These are phyloP conservation scores for Aspergillus saccharolyticus DNA, from an alignment of 495 filamentous ascomycete genomes.

Conservation along the genomic window DNA sequence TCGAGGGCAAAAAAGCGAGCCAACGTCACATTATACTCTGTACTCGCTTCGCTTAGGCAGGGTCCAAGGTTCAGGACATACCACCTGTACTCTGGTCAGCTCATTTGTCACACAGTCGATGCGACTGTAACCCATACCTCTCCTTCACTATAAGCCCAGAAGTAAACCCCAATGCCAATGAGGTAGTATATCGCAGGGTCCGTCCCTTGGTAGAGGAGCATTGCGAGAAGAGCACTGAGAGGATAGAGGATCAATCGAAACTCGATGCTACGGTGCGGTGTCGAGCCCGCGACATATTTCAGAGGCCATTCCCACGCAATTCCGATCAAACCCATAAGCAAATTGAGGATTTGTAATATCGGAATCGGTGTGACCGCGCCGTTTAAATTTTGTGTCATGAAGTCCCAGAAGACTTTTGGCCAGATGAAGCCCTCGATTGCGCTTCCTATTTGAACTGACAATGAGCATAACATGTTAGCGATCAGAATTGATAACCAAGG, in stretches of 20 bases:
- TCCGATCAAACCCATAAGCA: slow-evolving; percentile 78
- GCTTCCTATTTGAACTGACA: slow-evolving; percentile 76
- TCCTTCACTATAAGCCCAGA: slow-evolving; percentile 95
- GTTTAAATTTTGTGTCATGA: slow-evolving; percentile 86
- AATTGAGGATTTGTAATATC: slow-evolving; percentile 87
- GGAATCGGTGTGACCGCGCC: slow-evolving; percentile 79
- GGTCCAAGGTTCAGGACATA: slow-evolving; percentile 56
- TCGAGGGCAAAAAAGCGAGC: neutral
- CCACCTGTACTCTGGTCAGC: slow-evolving; percentile 28
- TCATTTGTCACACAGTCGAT: neutral
- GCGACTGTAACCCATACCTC: slow-evolving; percentile 58
- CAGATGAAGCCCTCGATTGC: slow-evolving; percentile 89
- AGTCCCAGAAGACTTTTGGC: slow-evolving; percentile 99
- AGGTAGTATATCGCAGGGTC: slow-evolving; percentile 91
- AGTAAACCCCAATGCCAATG: slow-evolving; percentile 82
- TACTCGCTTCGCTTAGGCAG: slow-evolving; percentile 34
- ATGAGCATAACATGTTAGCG: slow-evolving; percentile 25
- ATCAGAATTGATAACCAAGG: neutral
- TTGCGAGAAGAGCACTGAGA: slow-evolving; percentile 65
- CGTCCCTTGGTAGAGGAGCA: slow-evolving; percentile 85
- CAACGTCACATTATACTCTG: slow-evolving; percentile 25
- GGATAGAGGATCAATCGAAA: slow-evolving; percentile 79
- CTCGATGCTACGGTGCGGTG: slow-evolving; percentile 82
- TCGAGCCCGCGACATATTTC: slow-evolving; percentile 53
- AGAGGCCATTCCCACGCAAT: slow-evolving; percentile 93